A percentile compares a stretch with the other conserved stretches of the same genome.
Conservation (phyloP, 495 filamentous ascomycete species). For the Annulohypoxylon nitens region DNA sequence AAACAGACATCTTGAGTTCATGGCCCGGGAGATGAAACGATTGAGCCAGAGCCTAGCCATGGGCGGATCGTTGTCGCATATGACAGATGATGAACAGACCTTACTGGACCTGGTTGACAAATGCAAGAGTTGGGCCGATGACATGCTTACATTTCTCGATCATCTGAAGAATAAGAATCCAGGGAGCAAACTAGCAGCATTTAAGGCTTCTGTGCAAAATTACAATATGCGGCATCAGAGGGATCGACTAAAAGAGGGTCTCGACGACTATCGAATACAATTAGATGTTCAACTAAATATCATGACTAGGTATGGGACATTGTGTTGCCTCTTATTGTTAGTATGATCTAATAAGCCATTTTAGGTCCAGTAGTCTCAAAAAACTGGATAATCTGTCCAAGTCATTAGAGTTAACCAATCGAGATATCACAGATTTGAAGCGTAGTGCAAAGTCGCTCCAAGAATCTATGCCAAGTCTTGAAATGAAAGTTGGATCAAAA, state of each 20-base stretch:
- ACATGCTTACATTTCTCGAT: conserved; percentile 40
- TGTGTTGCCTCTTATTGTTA: not conserved
- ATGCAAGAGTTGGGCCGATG: conserved; percentile 35
- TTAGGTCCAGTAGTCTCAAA: conserved; percentile 10
- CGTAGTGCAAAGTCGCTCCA: not conserved
- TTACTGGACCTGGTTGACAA: conserved; percentile 41
- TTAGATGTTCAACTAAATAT: conserved; percentile 27
- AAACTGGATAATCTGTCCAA: not conserved
- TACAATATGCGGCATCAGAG: conserved; percentile 31
- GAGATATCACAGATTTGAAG: not conserved
- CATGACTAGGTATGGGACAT: conserved; percentile 29
- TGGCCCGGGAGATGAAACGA: conserved; percentile 32
- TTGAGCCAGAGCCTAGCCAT: conserved; percentile 12
- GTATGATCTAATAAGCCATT: not conserved
- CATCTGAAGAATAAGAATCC: conserved; percentile 38
- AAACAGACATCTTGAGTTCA: conserved; percentile 40
- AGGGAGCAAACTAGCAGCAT: conserved; percentile 33
- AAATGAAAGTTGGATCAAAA: not conserved
- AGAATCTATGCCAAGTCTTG: not conserved
- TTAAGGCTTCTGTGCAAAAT: conserved; percentile 35
- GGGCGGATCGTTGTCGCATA: not conserved
- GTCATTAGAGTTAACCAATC: not conserved
- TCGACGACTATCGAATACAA: conserved; percentile 33
- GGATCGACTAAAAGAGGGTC: conserved; percentile 34
- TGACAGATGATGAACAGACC: conserved; percentile 43